A percentile compares a stretch with the other conserved stretches of the same genome.
Evolutionary conservation across 2,329 filamentous ascomycete species (phyloP).

Genomic region (Elsinoe necatrix): DNA sequence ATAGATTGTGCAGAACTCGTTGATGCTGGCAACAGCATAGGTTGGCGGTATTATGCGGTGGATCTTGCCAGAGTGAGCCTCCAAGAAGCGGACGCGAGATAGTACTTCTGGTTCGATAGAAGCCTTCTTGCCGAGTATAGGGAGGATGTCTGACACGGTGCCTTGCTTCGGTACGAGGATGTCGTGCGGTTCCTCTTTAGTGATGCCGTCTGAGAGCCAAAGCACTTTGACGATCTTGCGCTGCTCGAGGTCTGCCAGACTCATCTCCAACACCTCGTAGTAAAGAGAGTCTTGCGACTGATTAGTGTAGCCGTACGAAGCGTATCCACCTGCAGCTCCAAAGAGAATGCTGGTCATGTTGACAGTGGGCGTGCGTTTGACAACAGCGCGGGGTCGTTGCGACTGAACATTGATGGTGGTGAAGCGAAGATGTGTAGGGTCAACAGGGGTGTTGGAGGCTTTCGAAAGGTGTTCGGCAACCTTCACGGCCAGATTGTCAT

Average conservation of each 20-base stretch:
- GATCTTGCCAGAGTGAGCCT: conserved; percentile 73
- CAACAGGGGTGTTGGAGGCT: conserved; percentile 41
- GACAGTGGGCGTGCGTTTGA: conserved; percentile 63
- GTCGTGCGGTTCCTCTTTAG: conserved; percentile 80
- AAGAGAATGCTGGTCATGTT: conserved; percentile 73
- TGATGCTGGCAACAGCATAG: conserved; percentile 68
- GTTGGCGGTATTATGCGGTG: conserved; percentile 66
- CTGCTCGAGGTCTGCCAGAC: conserved; percentile 82
- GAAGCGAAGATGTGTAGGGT: conserved; percentile 82
- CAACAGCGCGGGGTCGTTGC: conserved; percentile 65
- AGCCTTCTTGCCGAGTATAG: conserved; percentile 69
- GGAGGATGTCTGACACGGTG: conserved; percentile 67
- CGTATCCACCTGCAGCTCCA: conserved; percentile 45
- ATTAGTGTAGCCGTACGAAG: conserved; percentile 57
- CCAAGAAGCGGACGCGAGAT: conserved; percentile 69
- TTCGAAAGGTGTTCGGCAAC: conserved; percentile 63
- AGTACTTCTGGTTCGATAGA: conserved; percentile 68
- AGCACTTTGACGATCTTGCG: conserved; percentile 79
- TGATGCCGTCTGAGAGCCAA: conserved; percentile 81
- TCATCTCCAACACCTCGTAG: conserved; percentile 92
- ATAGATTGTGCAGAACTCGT: conserved; percentile 74
- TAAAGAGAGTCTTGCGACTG: conserved; percentile 62
- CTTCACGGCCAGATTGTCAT: conserved; percentile 77
- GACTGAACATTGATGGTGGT: conserved; percentile 72
- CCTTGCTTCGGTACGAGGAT: conserved; percentile 83